A percentile compares a stretch with the other conserved stretches of the same genome.
phyloP scores from a whole-genome alignment of 2,329 filamentous ascomycete species.

The Calonectria henricotiae region DNA sequence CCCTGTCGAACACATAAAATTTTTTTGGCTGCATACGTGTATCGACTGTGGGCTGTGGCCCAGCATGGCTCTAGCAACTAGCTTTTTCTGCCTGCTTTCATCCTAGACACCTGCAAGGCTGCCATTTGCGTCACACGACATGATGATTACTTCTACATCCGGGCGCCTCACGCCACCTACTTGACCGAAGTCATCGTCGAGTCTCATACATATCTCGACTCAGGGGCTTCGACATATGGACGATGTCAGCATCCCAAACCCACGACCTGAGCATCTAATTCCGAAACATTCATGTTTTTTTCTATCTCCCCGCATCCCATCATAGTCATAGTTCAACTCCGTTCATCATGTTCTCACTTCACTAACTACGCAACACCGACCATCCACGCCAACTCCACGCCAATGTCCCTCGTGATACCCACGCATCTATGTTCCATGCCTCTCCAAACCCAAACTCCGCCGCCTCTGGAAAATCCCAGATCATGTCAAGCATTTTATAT shows the following conservation, averaged over 20 bases:
- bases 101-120: conserved; percentile 25
- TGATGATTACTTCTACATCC: conserved; percentile 14
- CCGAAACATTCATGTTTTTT: not conserved
- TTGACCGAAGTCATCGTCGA: conserved; percentile 9
- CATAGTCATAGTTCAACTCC: conserved; percentile 1
- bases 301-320: not conserved
- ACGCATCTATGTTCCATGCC: conserved; percentile 21
- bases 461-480: not conserved
- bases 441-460: conserved; percentile 17
- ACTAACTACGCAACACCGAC: conserved; percentile 7
- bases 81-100: conserved; percentile 25
- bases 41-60: conserved; percentile 15
- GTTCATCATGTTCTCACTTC: not conserved
- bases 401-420: conserved; percentile 29
- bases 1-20: conserved; percentile 10
- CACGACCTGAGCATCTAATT: not conserved
- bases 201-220: not conserved
- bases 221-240: not conserved
- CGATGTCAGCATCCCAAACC: not conserved
- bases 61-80: conserved; percentile 5
- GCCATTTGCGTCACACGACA: conserved; percentile 37
- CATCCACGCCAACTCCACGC: conserved; percentile 26
- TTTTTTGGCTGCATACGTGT: conserved; percentile 26
- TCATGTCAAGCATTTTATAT: not conserved
- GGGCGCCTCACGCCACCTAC: conserved; percentile 14